These are phyloP conservation scores for Exserohilum turcica DNA, from an alignment of 2,329 filamentous ascomycete genomes.

Conservation along the genomic window DNA sequence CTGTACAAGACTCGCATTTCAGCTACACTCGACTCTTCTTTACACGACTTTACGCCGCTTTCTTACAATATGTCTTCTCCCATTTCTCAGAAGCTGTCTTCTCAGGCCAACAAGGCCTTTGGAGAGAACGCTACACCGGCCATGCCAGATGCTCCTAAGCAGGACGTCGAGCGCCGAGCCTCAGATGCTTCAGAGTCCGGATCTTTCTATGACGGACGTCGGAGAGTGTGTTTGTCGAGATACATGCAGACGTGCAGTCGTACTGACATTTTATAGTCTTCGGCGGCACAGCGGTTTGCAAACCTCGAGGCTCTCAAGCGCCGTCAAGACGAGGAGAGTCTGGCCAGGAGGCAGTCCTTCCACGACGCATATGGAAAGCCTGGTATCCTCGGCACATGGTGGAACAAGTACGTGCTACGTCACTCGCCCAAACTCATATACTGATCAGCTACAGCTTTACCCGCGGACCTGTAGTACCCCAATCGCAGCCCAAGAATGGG, in stretches of 20 bases:
- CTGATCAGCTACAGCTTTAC: constrained; percentile 13
- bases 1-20: not conserved
- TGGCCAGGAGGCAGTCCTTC: constrained; percentile 37
- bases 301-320: constrained; percentile 43
- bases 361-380: constrained; percentile 43
- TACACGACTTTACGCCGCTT: not conserved
- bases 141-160: constrained; percentile 43
- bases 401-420: constrained; percentile 38
- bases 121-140: constrained; percentile 32
- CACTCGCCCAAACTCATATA: not conserved
- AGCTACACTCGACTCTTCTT: too few relatives aligned
- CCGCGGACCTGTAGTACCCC: constrained; percentile 29
- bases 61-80: constrained; percentile 40
- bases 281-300: constrained; percentile 35
- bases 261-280: constrained; percentile 32
- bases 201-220: constrained; percentile 32
- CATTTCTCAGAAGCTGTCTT: constrained; percentile 47
- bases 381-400: constrained; percentile 40
- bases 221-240: constrained; percentile 30
- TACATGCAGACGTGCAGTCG: not conserved
- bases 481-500: not conserved
- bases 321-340: constrained; percentile 34
- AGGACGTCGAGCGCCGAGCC: constrained; percentile 38
- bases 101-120: constrained; percentile 41
- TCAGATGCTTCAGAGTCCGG: constrained; percentile 39